Evolutionary conservation across 2,329 filamentous ascomycete species (phyloP).

Genomic region (Pseudopyricularia javanii): DNA sequence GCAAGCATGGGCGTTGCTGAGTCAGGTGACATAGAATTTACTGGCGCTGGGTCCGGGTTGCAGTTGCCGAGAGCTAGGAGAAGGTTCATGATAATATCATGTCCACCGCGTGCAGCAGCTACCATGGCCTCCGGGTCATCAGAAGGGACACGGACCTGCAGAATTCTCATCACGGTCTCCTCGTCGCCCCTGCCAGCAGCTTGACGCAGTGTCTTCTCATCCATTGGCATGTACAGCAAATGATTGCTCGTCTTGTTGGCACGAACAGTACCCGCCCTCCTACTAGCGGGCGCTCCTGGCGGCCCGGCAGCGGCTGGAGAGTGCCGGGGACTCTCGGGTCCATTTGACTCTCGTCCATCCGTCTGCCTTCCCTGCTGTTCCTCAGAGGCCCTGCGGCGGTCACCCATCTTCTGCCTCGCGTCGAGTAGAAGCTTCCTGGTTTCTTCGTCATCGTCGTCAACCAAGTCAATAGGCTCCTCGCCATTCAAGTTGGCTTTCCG

Average conservation of each 20-base stretch:
- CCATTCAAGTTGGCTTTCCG: slow-evolving; percentile 85
- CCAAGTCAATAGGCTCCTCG: slow-evolving; percentile 78
- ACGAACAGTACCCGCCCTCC: slow-evolving; percentile 42
- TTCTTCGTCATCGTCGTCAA: slow-evolving; percentile 60
- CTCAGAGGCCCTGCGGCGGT: slow-evolving; percentile 43
- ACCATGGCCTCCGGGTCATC: slow-evolving; percentile 80
- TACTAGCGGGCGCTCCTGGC: slow-evolving; percentile 23
- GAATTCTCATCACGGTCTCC: slow-evolving; percentile 46
- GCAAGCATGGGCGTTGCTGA: slow-evolving; percentile 87
- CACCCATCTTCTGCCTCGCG: slow-evolving; percentile 41
- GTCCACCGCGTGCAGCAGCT: slow-evolving; percentile 81
- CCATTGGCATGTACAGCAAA: slow-evolving; percentile 48
- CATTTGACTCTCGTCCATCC: slow-evolving; percentile 39
- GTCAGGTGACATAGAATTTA: slow-evolving; percentile 48
- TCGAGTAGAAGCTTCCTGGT: slow-evolving; percentile 59
- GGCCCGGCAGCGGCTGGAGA: slow-evolving; percentile 33
- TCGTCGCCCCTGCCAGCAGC: slow-evolving; percentile 50
- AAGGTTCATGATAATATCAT: slow-evolving; percentile 76
- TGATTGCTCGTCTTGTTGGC: slow-evolving; percentile 55
- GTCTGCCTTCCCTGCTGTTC: slow-evolving; percentile 38
- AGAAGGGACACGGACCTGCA: slow-evolving; percentile 47
- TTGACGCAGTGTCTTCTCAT: slow-evolving; percentile 47
- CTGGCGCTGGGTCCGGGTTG: slow-evolving; percentile 56
- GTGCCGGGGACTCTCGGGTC: slow-evolving; percentile 43
- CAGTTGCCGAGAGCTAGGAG: slow-evolving; percentile 55